Evolutionary conservation across 495 filamentous ascomycete species (phyloP), one percentile per base, ranked within the genome.

Genomic region (Penicillium cataractarum): DNA sequence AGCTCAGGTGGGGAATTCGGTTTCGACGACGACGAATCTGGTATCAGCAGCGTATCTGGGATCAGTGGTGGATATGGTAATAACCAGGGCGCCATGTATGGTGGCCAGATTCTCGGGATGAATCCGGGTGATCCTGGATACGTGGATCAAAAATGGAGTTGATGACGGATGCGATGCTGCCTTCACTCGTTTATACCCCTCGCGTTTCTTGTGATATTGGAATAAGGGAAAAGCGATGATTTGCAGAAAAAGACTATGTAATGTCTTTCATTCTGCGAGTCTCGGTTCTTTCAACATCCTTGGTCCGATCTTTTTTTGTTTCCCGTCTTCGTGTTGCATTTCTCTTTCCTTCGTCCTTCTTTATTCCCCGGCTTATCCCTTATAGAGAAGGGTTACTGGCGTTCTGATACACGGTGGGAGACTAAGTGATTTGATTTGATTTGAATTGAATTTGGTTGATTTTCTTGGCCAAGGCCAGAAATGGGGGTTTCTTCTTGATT

Each of bases 1-100:
- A 93, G 91, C 58, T 92, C 91, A 58, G 88, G 87, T 7, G 78
- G 79, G 6, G 82, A 84, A 57, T 82, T 75, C 61, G 78, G 76
- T 3, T 83, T 76, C 54, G 82, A 84, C 33, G 83, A 85, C 7
- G 83, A 85, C 55, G 79, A 81, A 24, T 76, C 77, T 1, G 70
- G 71, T 22, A 39, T 76, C 17, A 71, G 70, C 33, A 75, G 69
- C 61, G 70, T 72, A 29, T 76, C 75, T 12, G 77, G 76, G 3
- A 72, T 77, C 64, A 74, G 74, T 55, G 70, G 69, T 19, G 72
- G 75, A 4, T 80, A 78, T 61, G 66, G 54, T 2, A 66, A 66
- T 54, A 69, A 68, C 22, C 76, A 78, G 33, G 70, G 69, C 26
- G 68, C 63, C 52, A 69, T 81, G 46, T 81, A 78, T 42, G 65